Evolutionary conservation across 2,329 filamentous ascomycete species (phyloP), one percentile per base, ranked within the genome.

Genomic region (Pseudogymnoascus sp.): DNA sequence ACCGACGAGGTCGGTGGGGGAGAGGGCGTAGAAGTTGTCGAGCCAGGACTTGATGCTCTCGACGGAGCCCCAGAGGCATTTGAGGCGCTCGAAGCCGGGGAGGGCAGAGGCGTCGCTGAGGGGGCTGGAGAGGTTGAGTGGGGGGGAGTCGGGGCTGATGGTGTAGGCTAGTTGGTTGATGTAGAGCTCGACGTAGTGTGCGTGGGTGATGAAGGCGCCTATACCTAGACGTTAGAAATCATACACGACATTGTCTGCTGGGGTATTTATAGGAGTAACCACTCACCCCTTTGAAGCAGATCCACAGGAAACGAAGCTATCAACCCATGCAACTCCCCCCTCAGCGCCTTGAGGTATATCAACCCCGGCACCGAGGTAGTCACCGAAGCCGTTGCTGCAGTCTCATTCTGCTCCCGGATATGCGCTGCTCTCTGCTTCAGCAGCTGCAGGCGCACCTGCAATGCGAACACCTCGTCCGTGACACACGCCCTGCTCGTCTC

Each of bases 401-500:
- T 47, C 65, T 75, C 71, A 1, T 71, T 68, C 40, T 72, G 71
- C 35, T 74, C 70, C 38, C 72, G 73, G 15, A 74, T 60, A 8
- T 74, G 64, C 9, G 69, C 62, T 11, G 74, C 64, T 4, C 69
- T 70, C 26, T 72, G 64, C n/a, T 64, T 62, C 10, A 75, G 67
- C 15, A 68, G 62, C 10, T 73, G 68, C 2, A 73, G 72, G 19
- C 74, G 77, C 40, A 76, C 76, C 36, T 77, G 74, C 0, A 72
- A 68, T 1, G 78, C 76, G 2, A 87, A 74, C 1, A 82, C 67
- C 28, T 76, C 74, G 68, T 88, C 85, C 1, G 77, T 77, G 0
- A 78, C 74, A 23, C 75, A 76, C 63, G 85, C 80, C 7, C 76
- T 76, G 1, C 77, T 73, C 15, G 77, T 73, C 4, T 76, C 73